These are phyloP conservation scores for Cynanchum wilfordii DNA, from an alignment of 257 asterid species.

Conservation along the genomic window DNA sequence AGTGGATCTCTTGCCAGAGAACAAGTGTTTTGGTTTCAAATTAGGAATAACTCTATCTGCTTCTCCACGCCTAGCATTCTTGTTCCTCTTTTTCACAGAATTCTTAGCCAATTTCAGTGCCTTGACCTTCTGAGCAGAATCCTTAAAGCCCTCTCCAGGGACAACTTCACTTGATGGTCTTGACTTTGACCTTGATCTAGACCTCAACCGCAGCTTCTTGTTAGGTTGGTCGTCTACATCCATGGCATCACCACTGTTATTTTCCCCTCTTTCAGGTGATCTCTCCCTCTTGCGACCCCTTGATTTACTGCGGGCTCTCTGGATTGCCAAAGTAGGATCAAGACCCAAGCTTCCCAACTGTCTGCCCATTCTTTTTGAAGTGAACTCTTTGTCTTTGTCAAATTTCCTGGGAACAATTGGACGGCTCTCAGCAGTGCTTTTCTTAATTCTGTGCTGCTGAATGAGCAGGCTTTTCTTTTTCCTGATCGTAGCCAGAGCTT, in stretches of 20 bases:
- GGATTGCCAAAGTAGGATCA: conserved; percentile 68
- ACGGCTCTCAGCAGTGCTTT: conserved; percentile 87
- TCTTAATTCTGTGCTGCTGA: conserved; percentile 72
- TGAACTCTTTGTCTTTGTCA: conserved; percentile 63
- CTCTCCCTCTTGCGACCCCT: conserved; percentile 95
- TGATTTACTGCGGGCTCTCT: conserved; percentile 75
- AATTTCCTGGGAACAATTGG: conserved; percentile 77
- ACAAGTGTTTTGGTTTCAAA: conserved; percentile 78
- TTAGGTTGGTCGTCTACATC: conserved; percentile 63
- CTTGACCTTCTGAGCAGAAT: conserved; percentile 63
- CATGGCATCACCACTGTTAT: conserved; percentile 41
- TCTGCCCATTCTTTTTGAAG: conserved; percentile 81
- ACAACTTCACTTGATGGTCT: conserved; percentile 61
- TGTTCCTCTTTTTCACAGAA: conserved; percentile 60
- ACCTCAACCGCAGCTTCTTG: conserved; percentile 61
- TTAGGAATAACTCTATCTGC: conserved; percentile 82
- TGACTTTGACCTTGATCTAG: conserved; percentile 56
- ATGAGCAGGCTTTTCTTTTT: conserved; percentile 77
- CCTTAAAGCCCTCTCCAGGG: conserved; percentile 88
- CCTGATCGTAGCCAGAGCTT: conserved; percentile 58
- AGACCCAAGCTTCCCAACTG: conserved; percentile 64
- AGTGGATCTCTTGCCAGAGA: conserved; percentile 69
- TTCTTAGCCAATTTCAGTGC: conserved; percentile 55
- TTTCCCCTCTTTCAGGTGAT: conserved; percentile 37
- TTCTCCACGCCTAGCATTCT: conserved; percentile 84